A percentile compares a stretch with the other conserved stretches of the same genome.
These are phyloP conservation scores for Trametes coccinea DNA, from an alignment of 768 basidiomycete genomes.

Conservation along the genomic window DNA sequence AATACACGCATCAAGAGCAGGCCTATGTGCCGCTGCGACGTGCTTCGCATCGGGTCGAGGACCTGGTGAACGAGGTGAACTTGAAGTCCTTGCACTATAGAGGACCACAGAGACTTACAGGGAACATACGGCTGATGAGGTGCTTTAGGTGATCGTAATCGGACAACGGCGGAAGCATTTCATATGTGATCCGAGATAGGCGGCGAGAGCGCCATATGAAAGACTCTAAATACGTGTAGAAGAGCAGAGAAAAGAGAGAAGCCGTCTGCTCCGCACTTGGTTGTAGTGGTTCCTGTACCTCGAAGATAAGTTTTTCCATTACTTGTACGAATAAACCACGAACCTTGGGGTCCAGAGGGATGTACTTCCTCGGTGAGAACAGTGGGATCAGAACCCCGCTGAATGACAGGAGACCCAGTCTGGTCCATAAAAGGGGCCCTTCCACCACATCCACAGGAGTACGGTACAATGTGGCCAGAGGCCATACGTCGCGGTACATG, in stretches of 20 bases:
- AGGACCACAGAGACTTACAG: background rate
- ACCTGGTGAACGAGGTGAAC: no score
- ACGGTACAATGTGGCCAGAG: conserved; percentile 37
- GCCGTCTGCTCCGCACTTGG: conserved; percentile 47
- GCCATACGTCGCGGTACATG: conserved; percentile 41
- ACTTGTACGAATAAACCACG: background rate
- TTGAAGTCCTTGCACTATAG: no score
- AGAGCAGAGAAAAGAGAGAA: conserved; percentile 38
- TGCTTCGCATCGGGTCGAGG: conserved; percentile 39
- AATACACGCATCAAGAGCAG: conserved; percentile 35
- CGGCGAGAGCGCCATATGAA: conserved; percentile 32
- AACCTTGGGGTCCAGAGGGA: conserved; percentile 41
- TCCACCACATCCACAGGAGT: conserved; percentile 34
- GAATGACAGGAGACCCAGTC: conserved; percentile 36
- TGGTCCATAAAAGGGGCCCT: conserved; percentile 39
- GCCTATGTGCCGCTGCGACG: conserved; percentile 36
- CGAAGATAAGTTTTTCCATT: background rate
- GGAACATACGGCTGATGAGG: conserved; percentile 17
- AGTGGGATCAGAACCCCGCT: conserved; percentile 41
- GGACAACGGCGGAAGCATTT: conserved; percentile 34
- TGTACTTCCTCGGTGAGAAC: conserved; percentile 40
- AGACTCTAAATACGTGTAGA: conserved; percentile 38
- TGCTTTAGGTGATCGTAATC: conserved; percentile 31
- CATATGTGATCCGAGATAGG: conserved; percentile 30
- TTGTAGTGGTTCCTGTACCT: conserved; percentile 1